Percentiles rank a stretch among this genome's conserved stretches.
Evolutionary conservation across 306 rosid species (phyloP).

Genomic region (Corylus americana): DNA sequence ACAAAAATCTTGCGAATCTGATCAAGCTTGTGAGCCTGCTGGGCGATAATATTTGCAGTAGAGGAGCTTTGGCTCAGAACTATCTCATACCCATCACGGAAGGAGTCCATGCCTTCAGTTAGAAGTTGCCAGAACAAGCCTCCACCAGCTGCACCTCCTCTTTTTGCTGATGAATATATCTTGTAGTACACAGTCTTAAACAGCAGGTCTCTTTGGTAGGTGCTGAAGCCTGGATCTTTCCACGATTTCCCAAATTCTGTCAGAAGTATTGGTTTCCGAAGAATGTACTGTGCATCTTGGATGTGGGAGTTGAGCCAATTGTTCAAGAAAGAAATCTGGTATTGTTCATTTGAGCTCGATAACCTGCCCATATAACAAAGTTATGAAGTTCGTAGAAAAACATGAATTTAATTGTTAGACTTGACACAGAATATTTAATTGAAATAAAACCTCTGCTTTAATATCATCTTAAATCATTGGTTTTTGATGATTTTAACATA

Average conservation of each 20-base stretch:
- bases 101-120: constrained; percentile 77
- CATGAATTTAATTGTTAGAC: too few relatives aligned
- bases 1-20: constrained; percentile 54
- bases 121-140: constrained; percentile 91
- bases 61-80: constrained; percentile 69
- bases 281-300: constrained; percentile 59
- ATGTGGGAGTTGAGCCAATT: constrained; percentile 79
- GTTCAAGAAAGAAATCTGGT: constrained; percentile 63
- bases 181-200: constrained; percentile 67
- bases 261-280: constrained; percentile 65
- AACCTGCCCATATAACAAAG: constrained; percentile 46
- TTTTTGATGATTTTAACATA: too few relatives aligned
- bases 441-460: too few relatives aligned
- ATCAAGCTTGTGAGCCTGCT: constrained; percentile 61
- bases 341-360: constrained; percentile 52
- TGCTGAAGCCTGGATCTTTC: constrained; percentile 60
- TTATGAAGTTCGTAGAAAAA: too few relatives aligned
- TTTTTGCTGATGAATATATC: constrained; percentile 70
- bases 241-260: constrained; percentile 79
- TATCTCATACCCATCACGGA: constrained; percentile 77
- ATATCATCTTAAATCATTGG: too few relatives aligned
- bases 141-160: constrained; percentile 80
- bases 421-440: too few relatives aligned
- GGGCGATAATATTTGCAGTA: constrained; percentile 69
- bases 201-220: constrained; percentile 58